phyloP scores from a whole-genome alignment of 345 rosid genomes.

The Sisymbrium altissimum region DNA sequence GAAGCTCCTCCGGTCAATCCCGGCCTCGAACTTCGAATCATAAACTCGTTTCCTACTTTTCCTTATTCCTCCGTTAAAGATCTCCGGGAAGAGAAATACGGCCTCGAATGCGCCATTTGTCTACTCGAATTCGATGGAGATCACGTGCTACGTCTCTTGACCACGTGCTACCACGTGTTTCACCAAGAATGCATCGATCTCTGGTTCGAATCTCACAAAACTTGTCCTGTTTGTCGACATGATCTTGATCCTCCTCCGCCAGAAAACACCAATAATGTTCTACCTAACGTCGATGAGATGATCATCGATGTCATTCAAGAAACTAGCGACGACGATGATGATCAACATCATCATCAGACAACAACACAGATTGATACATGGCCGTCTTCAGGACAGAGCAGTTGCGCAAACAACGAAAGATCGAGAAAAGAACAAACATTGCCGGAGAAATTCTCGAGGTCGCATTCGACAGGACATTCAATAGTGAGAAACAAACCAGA shows the following conservation, averaged over 20 bases:
- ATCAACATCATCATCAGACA: slow-evolving; percentile 5
- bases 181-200: slow-evolving; percentile 86
- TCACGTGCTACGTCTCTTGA: slow-evolving; percentile 61
- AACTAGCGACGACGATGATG: slow-evolving; percentile 13
- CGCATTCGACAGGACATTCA: slow-evolving; percentile 79
- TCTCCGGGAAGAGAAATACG: slow-evolving; percentile 49
- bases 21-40: slow-evolving; percentile 57
- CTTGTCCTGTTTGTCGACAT: slow-evolving; percentile 83
- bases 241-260: slow-evolving; percentile 55
- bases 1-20: neutral
- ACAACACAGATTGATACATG: slow-evolving; percentile 26
- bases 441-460: slow-evolving; percentile 48
- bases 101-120: slow-evolving; percentile 80
- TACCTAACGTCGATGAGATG: slow-evolving; percentile 39
- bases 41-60: slow-evolving; percentile 59
- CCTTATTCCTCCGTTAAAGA: slow-evolving; percentile 57
- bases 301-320: slow-evolving; percentile 47
- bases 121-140: slow-evolving; percentile 63
- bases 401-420: neutral
- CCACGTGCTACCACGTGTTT: slow-evolving; percentile 71
- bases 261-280: neutral
- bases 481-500: slow-evolving; percentile 33
- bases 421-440: slow-evolving; percentile 3
- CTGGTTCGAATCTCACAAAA: slow-evolving; percentile 68
- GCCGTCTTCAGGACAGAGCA: slow-evolving; percentile 28